phyloP scores from a whole-genome alignment of 1,284 basidiomycete genomes.

The Rugosomyces carneus region DNA sequence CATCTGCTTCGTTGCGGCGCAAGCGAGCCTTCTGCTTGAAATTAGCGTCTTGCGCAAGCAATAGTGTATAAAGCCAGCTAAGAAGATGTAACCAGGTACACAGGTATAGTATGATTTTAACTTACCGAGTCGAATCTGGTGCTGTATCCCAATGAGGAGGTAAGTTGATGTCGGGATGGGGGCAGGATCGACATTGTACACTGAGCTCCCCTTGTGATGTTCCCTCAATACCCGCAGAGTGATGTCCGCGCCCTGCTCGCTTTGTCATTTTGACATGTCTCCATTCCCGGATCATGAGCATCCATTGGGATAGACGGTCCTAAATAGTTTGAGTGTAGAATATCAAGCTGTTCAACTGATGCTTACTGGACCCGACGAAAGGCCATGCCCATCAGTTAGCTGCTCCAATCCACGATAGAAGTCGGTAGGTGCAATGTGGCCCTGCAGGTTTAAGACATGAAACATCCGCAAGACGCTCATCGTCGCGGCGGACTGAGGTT shows the following conservation, averaged over 20 bases:
- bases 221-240: not conserved
- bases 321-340: not conserved
- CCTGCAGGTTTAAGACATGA: conserved; percentile 19
- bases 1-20: conserved; percentile 10
- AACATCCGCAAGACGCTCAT: conserved; percentile 22
- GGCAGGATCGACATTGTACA: conserved; percentile 1
- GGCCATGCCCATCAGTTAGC: not conserved
- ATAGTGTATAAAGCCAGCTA: conserved; percentile 17
- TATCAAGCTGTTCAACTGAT: no score
- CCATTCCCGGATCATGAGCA: conserved; percentile 5
- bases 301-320: not conserved
- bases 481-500: conserved; percentile 23
- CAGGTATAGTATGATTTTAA: no score
- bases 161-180: conserved; percentile 1
- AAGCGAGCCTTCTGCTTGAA: conserved; percentile 16
- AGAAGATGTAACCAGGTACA: no score
- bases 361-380: not conserved
- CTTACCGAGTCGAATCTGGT: not conserved
- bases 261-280: conserved; percentile 6
- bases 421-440: conserved; percentile 20
- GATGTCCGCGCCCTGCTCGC: not conserved
- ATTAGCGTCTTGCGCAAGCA: conserved; percentile 19
- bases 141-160: not conserved
- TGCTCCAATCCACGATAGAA: conserved; percentile 12
- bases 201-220: not conserved